phyloP scores from a whole-genome alignment of 2,329 filamentous ascomycete species.

The Aspergillus niger region DNA sequence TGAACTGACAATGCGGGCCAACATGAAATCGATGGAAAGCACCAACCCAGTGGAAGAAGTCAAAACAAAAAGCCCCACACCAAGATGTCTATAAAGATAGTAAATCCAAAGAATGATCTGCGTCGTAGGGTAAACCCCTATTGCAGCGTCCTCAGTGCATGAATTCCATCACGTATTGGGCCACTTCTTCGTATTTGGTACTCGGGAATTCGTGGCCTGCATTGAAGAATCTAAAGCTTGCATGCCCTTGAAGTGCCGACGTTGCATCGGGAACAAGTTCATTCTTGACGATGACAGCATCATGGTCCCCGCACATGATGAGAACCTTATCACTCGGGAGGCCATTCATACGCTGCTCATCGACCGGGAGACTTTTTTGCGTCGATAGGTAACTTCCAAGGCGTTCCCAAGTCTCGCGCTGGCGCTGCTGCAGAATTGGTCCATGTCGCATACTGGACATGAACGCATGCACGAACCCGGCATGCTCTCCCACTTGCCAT shows the following conservation, averaged over 20 bases:
- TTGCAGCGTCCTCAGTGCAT: slow-evolving; percentile 16
- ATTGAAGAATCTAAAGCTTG: slow-evolving; percentile 59
- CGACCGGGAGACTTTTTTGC: slow-evolving; percentile 37
- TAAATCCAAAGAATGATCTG: too few species aligned
- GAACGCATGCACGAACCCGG: slow-evolving; percentile 70
- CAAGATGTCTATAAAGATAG: background rate
- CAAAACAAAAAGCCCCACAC: background rate
- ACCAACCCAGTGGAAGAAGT: background rate
- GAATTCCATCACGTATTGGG: slow-evolving; percentile 51
- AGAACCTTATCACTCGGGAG: slow-evolving; percentile 56
- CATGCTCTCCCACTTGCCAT: slow-evolving; percentile 70
- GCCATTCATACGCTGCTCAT: slow-evolving; percentile 32
- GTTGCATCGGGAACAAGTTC: slow-evolving; percentile 66
- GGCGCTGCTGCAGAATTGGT: slow-evolving; percentile 64
- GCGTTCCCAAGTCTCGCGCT: slow-evolving; percentile 61
- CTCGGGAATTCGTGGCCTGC: slow-evolving; percentile 73
- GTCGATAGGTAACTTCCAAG: slow-evolving; percentile 55
- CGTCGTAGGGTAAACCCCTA: too few species aligned
- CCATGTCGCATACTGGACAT: slow-evolving; percentile 70
- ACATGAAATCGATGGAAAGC: background rate
- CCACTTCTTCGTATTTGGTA: slow-evolving; percentile 61
- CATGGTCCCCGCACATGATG: slow-evolving; percentile 66
- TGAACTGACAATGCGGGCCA: background rate
- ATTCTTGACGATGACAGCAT: slow-evolving; percentile 66
- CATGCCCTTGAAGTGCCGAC: slow-evolving; percentile 59